Percentiles rank a stretch among this genome's conserved stretches.
These are phyloP conservation scores for Lactarius hengduanensis DNA, from an alignment of 768 basidiomycete genomes.

Conservation along the genomic window DNA sequence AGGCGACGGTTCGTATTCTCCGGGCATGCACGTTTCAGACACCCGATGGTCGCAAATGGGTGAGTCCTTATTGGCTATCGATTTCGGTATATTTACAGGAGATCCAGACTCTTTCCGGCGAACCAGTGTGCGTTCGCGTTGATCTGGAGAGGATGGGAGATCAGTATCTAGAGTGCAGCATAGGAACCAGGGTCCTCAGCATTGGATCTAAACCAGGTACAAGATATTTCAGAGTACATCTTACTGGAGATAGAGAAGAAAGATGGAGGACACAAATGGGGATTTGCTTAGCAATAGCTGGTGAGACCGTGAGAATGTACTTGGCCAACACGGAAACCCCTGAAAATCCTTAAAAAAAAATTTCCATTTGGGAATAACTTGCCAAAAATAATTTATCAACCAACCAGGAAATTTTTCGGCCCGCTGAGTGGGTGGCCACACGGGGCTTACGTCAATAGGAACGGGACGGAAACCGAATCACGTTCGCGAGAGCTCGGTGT, in stretches of 20 bases:
- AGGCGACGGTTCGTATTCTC: conserved; percentile 37
- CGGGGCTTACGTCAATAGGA: conserved; percentile 13
- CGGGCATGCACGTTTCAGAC: conserved; percentile 32
- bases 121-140: conserved; percentile 10
- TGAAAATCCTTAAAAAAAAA: neutral
- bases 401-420: neutral
- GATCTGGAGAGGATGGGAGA: conserved; percentile 7
- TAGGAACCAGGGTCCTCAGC: neutral
- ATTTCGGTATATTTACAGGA: neutral
- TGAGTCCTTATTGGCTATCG: conserved; percentile 26
- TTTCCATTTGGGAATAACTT: neutral
- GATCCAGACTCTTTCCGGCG: neutral
- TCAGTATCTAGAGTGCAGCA: conserved; percentile 15
- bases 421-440: neutral
- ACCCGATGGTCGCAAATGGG: conserved; percentile 36
- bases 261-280: conserved; percentile 36
- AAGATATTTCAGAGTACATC: conserved; percentile 36
- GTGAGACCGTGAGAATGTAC: too few species aligned
- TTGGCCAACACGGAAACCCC: neutral
- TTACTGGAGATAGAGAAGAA: conserved; percentile 32
- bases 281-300: neutral
- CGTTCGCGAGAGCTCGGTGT: neutral
- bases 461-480: neutral
- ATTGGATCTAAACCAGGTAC: conserved; percentile 21
- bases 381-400: neutral